phyloP scores from a whole-genome alignment of 345 rosid species.

The Salix arbutifolia region DNA sequence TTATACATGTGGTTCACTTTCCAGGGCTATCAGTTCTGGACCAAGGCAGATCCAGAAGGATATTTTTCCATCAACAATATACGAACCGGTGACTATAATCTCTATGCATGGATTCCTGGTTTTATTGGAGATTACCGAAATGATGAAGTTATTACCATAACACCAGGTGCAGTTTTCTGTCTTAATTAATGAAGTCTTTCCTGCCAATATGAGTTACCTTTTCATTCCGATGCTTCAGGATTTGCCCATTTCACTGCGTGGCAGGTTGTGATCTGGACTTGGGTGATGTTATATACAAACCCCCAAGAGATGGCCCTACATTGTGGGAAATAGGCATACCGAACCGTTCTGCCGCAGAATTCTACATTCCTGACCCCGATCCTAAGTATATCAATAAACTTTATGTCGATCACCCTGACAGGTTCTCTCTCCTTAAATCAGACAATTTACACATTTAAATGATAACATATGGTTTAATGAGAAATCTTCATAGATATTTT shows the following conservation, averaged over 20 bases:
- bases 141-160: slow-evolving; percentile 37
- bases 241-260: background rate
- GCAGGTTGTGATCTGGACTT: slow-evolving; percentile 52
- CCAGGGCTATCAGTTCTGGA: slow-evolving; percentile 89
- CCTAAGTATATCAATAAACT: slow-evolving; percentile 61
- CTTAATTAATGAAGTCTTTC: background rate
- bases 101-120: slow-evolving; percentile 82
- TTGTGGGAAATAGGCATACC: slow-evolving; percentile 95
- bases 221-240: background rate
- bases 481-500: background rate
- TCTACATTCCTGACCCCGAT: slow-evolving; percentile 75
- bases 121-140: slow-evolving; percentile 70
- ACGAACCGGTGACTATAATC: slow-evolving; percentile 51
- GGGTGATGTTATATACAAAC: slow-evolving; percentile 60
- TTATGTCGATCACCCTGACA: slow-evolving; percentile 58
- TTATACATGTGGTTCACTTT: background rate
- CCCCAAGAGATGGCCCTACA: slow-evolving; percentile 84
- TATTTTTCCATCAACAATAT: slow-evolving; percentile 46
- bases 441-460: no score
- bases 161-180: slow-evolving; percentile 40
- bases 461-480: no score
- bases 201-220: background rate
- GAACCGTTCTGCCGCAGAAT: slow-evolving; percentile 74
- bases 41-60: slow-evolving; percentile 54
- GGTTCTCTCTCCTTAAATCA: slow-evolving; percentile 27